Percentiles rank a stretch among this genome's conserved stretches.
Evolutionary conservation across 305 asterid genomes (phyloP).

Genomic region (Fraxinus xanthoxyloides): DNA sequence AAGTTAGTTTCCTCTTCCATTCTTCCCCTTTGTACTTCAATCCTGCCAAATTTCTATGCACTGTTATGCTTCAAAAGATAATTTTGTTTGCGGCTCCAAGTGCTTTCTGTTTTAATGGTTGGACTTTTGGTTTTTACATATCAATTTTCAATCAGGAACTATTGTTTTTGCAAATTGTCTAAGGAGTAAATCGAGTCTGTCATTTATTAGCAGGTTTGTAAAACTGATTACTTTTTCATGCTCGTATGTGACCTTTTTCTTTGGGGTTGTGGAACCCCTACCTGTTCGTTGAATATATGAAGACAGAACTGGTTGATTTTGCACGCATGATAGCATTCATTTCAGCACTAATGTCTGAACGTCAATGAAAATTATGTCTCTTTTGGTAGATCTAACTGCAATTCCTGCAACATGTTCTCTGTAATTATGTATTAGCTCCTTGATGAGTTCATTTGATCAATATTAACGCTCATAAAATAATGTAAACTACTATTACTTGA

Average conservation of each 20-base stretch:
- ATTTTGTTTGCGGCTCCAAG: background rate
- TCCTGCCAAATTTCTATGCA: background rate
- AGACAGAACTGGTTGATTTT: background rate
- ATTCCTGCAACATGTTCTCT: background rate
- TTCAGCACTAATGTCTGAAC: background rate
- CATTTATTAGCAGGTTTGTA: background rate
- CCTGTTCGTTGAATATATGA: background rate
- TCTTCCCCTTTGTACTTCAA: background rate
- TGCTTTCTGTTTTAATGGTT: background rate
- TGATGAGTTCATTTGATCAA: background rate
- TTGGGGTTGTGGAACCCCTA: background rate
- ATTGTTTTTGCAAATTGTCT: background rate
- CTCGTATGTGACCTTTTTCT: background rate
- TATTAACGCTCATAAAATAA: background rate
- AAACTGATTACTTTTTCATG: background rate
- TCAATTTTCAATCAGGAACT: background rate
- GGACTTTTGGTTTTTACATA: background rate
- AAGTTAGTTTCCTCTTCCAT: conserved; percentile 28
- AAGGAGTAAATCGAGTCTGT: background rate
- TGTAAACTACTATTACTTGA: background rate
- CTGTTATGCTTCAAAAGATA: background rate
- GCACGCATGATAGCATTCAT: background rate
- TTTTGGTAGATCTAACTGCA: background rate
- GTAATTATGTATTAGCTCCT: background rate
- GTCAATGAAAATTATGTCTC: background rate